Evolutionary conservation across 768 basidiomycete species (phyloP).

Genomic region (Leucosporidium yakuticum): DNA sequence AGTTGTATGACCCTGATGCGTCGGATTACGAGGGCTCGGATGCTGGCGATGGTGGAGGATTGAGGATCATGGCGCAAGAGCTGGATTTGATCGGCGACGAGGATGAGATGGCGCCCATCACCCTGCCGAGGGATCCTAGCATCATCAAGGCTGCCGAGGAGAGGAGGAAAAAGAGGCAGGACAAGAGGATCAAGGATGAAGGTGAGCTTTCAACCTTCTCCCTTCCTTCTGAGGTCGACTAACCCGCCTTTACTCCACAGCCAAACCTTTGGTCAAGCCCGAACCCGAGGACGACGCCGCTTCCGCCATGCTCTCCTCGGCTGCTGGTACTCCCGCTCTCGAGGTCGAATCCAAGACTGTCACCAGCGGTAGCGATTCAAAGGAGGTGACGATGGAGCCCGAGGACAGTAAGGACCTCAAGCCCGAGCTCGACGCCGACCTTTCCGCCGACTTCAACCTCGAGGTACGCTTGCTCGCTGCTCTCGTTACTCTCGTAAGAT

Average conservation of each 20-base stretch:
- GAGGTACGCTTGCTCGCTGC: constrained; percentile 6
- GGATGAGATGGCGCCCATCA: constrained; percentile 34
- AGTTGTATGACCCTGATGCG: constrained; percentile 32
- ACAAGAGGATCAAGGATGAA: constrained; percentile 27
- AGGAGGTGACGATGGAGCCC: constrained; percentile 23
- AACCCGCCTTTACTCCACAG: neutral
- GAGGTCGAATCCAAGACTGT: constrained; percentile 3
- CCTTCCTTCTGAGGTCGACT: neutral
- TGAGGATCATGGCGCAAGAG: constrained; percentile 30
- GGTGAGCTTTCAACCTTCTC: constrained; percentile 5
- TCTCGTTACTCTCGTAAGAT: neutral
- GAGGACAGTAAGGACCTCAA: constrained; percentile 31
- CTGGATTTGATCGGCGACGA: constrained; percentile 37
- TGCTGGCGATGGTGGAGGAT: constrained; percentile 16
- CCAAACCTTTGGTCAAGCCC: constrained; percentile 17
- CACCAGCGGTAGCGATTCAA: constrained; percentile 16
- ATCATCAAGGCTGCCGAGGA: constrained; percentile 26
- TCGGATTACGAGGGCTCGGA: constrained; percentile 33
- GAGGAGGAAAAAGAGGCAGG: constrained; percentile 30
- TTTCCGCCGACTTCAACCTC: constrained; percentile 30
- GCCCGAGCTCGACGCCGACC: constrained; percentile 22
- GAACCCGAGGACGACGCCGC: constrained; percentile 24
- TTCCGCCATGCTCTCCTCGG: neutral
- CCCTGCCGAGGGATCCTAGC: constrained; percentile 34
- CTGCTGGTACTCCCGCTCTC: constrained; percentile 8